These are phyloP conservation scores for Neofusicoccum ribis DNA, from an alignment of 2,329 filamentous ascomycete species.

Conservation along the genomic window DNA sequence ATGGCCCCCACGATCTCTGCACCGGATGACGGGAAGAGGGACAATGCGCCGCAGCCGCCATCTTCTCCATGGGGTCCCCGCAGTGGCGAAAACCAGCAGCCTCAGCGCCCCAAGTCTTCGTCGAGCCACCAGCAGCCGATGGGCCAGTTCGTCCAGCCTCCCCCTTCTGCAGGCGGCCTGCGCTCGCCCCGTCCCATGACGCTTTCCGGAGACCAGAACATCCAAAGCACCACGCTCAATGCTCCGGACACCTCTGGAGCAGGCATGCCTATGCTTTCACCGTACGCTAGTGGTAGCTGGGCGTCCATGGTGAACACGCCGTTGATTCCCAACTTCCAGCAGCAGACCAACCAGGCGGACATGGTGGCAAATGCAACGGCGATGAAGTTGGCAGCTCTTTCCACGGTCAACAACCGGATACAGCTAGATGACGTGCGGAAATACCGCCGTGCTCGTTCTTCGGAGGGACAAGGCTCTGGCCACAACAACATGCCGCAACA, in stretches of 20 bases:
- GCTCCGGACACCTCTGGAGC: slow-evolving; percentile 65
- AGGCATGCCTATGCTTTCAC: slow-evolving; percentile 85
- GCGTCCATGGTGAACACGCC: slow-evolving; percentile 98
- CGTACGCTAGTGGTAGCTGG: slow-evolving; percentile 89
- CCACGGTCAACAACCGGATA: slow-evolving; percentile 97
- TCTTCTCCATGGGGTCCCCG: slow-evolving; percentile 76
- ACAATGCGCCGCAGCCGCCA: slow-evolving; percentile 64
- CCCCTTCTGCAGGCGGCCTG: slow-evolving; percentile 67
- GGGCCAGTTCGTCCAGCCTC: slow-evolving; percentile 87
- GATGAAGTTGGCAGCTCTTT: slow-evolving; percentile 96
- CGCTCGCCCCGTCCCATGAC: slow-evolving; percentile 76
- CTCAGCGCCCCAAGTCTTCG: slow-evolving; percentile 72
- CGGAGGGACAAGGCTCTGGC: slow-evolving; percentile 67
- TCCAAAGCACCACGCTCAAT: slow-evolving; percentile 81
- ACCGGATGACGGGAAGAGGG: slow-evolving; percentile 64
- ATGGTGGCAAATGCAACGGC: slow-evolving; percentile 99
- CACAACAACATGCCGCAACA: slow-evolving; percentile 55
- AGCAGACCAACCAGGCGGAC: slow-evolving; percentile 73
- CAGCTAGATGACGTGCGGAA: slow-evolving; percentile 96
- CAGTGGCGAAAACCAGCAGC: slow-evolving; percentile 53
- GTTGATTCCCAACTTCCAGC: slow-evolving; percentile 81
- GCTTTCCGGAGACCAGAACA: slow-evolving; percentile 65
- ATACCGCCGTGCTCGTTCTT: slow-evolving; percentile 87
- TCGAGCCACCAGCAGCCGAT: slow-evolving; percentile 69
- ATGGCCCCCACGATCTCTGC: slow-evolving; percentile 73